Evolutionary conservation across 2,329 filamentous ascomycete species (phyloP).

Genomic region (Penicillium frequentans): DNA sequence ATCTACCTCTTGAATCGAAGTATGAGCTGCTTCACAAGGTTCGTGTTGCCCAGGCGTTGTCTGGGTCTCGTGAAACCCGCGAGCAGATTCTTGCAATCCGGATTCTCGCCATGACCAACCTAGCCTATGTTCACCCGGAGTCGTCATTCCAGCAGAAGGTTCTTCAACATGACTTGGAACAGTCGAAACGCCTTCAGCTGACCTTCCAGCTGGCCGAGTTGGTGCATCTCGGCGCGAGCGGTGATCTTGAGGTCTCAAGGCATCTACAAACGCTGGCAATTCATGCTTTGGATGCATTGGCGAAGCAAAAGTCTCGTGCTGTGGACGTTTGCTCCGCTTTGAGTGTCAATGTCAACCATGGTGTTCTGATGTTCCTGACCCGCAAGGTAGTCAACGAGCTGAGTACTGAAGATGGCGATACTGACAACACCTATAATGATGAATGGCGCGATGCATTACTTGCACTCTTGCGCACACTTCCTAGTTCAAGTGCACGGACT

Average conservation of each 20-base stretch:
- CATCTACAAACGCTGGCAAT: slow-evolving; percentile 81
- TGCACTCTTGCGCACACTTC: slow-evolving; percentile 79
- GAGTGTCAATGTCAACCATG: slow-evolving; percentile 94
- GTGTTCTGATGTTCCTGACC: slow-evolving; percentile 88
- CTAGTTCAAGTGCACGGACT: slow-evolving; percentile 68
- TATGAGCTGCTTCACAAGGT: slow-evolving; percentile 86
- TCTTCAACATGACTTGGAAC: slow-evolving; percentile 82
- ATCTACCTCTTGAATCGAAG: slow-evolving; percentile 69
- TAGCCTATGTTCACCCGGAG: slow-evolving; percentile 87
- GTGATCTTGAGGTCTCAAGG: slow-evolving; percentile 66
- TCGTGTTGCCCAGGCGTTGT: slow-evolving; percentile 78
- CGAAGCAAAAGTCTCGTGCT: slow-evolving; percentile 72
- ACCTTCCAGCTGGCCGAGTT: slow-evolving; percentile 90
- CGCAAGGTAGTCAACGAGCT: slow-evolving; percentile 87
- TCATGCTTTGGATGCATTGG: slow-evolving; percentile 78
- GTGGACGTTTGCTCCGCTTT: slow-evolving; percentile 86
- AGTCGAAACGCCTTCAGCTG: slow-evolving; percentile 83
- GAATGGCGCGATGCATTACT: slow-evolving; percentile 91
- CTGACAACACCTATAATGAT: slow-evolving; percentile 67
- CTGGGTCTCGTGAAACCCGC: slow-evolving; percentile 63
- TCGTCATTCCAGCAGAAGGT: slow-evolving; percentile 81
- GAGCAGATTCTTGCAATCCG: slow-evolving; percentile 78
- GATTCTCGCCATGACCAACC: slow-evolving; percentile 81
- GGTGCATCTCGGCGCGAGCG: slow-evolving; percentile 76
- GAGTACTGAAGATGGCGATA: slow-evolving; percentile 57